Base-by-base conservation (phyloP, 192 early-diverging fungal species). In the Coemansia sp. region DNA sequence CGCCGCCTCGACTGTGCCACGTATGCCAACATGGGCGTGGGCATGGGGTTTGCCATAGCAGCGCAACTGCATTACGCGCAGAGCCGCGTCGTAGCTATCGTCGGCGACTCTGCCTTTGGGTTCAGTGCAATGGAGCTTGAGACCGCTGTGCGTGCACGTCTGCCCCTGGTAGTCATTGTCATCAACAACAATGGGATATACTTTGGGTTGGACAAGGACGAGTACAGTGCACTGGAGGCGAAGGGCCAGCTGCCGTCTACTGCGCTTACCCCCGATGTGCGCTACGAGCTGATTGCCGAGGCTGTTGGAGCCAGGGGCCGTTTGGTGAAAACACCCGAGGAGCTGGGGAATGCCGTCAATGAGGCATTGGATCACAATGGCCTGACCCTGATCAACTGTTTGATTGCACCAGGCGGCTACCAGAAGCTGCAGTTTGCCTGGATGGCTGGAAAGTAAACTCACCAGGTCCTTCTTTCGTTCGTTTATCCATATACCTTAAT, bases 111-210 rank as follows among this genome's bases (percentile, higher is more conserved):
- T 29, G 89, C 89, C 1, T 91, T 91, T 82, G 89, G 89, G 10
- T 91, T 91, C 60, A 87, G 85, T 60, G 89, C 87, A 4, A 88
- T 90, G 85, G 89, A 91, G 72, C 65, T 90, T 17, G 89, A 91
- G 62, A 90, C 89, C 13, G 88, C 87, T 5, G 74, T 83, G 20
- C 75, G 89, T 45, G 66, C 76, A 10, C 72, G 77, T 9, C 62
- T 90, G 42, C 84, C 88, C n/a, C 69, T 90, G 11, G 20, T 91
- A 3, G 79, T 89, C n/a, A 81, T 91, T 27, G 85, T 91, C 6
- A 88, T 91, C 60, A 91, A 91, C 71, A 91, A 91, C 65, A 89
- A 86, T 31, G 89, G 89, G 14, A 90, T 91, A 14, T 89, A 89
- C 66, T 83, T 84, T 74, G 89, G 89, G 8, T 59, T 90, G 36